Evolutionary conservation across 129 eudicot genomes (phyloP), one percentile per base, ranked within the genome.

Genomic region (Lactuca sativa): DNA sequence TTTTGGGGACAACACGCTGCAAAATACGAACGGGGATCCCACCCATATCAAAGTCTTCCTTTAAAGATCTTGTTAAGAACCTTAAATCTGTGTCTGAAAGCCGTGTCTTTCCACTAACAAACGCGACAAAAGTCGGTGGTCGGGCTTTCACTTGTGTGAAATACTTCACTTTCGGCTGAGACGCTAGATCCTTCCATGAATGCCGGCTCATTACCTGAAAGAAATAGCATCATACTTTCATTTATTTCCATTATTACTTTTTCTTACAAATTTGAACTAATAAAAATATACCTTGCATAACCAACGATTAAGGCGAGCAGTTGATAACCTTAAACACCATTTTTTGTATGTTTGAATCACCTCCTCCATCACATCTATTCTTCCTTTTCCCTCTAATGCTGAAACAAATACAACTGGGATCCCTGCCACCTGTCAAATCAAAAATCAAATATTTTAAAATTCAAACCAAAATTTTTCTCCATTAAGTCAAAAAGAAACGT

Each of bases 61-160:
- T 95, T 67, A 95, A 79, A 6, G 99, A 95, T 77, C 80, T 86
- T 47, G 91, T 87, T 63, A 95, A 70, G 80, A 95, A 95, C 84
- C 97, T 84, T 15, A 95, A 48, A 53, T 90, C 99, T 18, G 99
- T 85, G 6, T 90, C 99, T 15, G 89, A 80, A 7, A 95, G 87
- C 64, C 74, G 81, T 6, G 67, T 78, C 63, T 90, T 95, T 14
- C 93, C 96, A 25, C 86, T 84, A 72, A 90, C 84, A 82, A 95
- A 95, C 40, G 99, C 97, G 56, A 95, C 90, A 72, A 95, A 95
- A 44, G 99, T 95, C 12, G 99, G 99, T 2, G 99, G 99, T 13
- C 96, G 83, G 25, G 99, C 97, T 81, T 95, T 90, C 40, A 90
- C 99, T 72, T 95, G 99, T 16, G 97, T 95, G 77, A 87, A 90